These are phyloP conservation scores for Exophiala spinifera DNA, from an alignment of 2,329 filamentous ascomycete species.

Conservation along the genomic window DNA sequence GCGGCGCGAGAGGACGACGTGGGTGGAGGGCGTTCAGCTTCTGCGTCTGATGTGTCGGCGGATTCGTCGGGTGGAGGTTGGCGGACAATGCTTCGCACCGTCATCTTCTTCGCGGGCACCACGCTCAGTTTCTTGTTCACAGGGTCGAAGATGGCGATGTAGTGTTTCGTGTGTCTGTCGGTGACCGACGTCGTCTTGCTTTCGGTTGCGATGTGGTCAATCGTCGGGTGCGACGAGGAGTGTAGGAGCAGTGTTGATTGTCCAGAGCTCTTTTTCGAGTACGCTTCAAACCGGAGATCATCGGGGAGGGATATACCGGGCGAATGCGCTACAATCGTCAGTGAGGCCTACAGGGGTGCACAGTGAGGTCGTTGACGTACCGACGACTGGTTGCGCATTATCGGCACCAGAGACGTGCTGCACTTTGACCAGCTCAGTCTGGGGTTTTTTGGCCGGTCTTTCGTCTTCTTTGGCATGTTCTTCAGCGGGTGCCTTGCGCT, in stretches of 20 bases:
- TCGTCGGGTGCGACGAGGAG: slow-evolving; percentile 57
- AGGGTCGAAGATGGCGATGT: slow-evolving; percentile 60
- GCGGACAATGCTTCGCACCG: slow-evolving; percentile 50
- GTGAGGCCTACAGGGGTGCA: background rate
- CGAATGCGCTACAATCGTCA: slow-evolving; percentile 26
- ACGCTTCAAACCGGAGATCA: slow-evolving; percentile 22
- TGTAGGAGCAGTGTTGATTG: slow-evolving; percentile 56
- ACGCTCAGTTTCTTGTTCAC: slow-evolving; percentile 52
- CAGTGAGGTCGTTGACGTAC: slow-evolving; percentile 15
- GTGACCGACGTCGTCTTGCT: slow-evolving; percentile 44
- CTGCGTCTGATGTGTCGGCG: slow-evolving; percentile 19
- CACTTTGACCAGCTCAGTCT: slow-evolving; percentile 23
- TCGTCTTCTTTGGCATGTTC: slow-evolving; percentile 6
- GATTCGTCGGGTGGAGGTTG: slow-evolving; percentile 27
- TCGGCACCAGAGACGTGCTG: slow-evolving; percentile 20
- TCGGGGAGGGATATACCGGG: slow-evolving; percentile 30
- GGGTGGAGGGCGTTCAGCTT: slow-evolving; percentile 30
- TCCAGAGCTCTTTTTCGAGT: slow-evolving; percentile 17
- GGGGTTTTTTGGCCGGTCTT: slow-evolving; percentile 24
- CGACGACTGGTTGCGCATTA: slow-evolving; percentile 26
- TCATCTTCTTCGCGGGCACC: slow-evolving; percentile 53
- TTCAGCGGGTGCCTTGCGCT: slow-evolving; percentile 24
- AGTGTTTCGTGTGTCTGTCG: slow-evolving; percentile 56
- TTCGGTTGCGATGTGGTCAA: slow-evolving; percentile 57
- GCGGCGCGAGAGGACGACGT: slow-evolving; percentile 32